Conservation (phyloP, 2,329 filamentous ascomycete species). For the Exophiala aquamarina region DNA sequence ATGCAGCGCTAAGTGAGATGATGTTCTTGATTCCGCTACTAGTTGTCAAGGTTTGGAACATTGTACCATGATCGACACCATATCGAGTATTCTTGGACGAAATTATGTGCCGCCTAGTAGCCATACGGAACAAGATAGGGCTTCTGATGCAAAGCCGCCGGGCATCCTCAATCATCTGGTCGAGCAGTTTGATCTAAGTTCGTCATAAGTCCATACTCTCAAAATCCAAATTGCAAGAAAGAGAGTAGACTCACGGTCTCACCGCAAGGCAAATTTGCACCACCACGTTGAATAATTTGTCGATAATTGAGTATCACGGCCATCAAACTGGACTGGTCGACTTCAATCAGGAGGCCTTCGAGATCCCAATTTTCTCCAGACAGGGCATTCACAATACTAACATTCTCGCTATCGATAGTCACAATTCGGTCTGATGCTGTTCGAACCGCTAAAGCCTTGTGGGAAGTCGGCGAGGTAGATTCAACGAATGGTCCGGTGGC, state of each 20-base stretch:
- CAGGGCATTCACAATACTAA: slow-evolving; percentile 23
- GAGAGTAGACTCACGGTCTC: slow-evolving; percentile 24
- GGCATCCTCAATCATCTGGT: slow-evolving; percentile 32
- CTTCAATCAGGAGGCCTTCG: slow-evolving; percentile 29
- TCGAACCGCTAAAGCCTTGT: slow-evolving; percentile 1
- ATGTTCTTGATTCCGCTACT: slow-evolving; percentile 31
- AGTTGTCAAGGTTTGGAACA: slow-evolving; percentile 31
- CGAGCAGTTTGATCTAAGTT: slow-evolving; percentile 26
- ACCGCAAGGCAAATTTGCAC: slow-evolving; percentile 24
- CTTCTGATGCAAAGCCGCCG: slow-evolving; percentile 27
- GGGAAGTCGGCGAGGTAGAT: neutral
- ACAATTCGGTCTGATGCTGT: neutral
- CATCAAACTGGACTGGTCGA: slow-evolving; percentile 18
- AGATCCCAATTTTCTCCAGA: slow-evolving; percentile 27
- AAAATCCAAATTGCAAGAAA: too few relatives aligned
- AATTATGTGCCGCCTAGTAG: slow-evolving; percentile 26
- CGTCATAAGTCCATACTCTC: too few relatives aligned
- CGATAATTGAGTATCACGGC: slow-evolving; percentile 28
- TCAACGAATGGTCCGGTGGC: slow-evolving; percentile 3
- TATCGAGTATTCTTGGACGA: slow-evolving; percentile 31
- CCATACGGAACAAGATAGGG: slow-evolving; percentile 30
- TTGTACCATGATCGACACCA: slow-evolving; percentile 26
- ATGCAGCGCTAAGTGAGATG: slow-evolving; percentile 27
- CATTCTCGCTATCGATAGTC: slow-evolving; percentile 18
- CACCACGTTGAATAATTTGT: slow-evolving; percentile 17